Evolutionary conservation across 257 asterid genomes (phyloP).

Genomic region (Ocimum tenuiflorum): DNA sequence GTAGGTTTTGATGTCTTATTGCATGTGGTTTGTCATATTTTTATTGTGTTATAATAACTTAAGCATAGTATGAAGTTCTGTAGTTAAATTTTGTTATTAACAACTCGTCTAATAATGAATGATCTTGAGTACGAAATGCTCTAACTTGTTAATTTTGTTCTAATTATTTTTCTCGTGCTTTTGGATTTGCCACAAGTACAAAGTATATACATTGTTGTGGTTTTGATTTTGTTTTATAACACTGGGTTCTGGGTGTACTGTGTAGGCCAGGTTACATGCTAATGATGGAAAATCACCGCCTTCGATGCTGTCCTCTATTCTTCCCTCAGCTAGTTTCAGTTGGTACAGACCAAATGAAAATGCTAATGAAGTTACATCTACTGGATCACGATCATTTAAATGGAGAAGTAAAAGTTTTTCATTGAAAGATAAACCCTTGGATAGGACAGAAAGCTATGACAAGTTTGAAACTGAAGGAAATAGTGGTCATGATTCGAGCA

Average conservation of each 20-base stretch:
- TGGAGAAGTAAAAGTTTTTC: constrained; percentile 74
- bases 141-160: background rate
- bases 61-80: background rate
- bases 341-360: constrained; percentile 33
- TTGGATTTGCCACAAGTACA: background rate
- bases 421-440: constrained; percentile 58
- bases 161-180: background rate
- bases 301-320: constrained; percentile 47
- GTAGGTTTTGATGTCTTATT: background rate
- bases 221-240: constrained; percentile 3
- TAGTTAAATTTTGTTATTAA: background rate
- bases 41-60: background rate
- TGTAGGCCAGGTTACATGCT: background rate
- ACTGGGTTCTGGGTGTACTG: background rate
- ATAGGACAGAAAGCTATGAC: constrained; percentile 31
- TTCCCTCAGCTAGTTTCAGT: constrained; percentile 55
- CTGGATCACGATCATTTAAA: constrained; percentile 46
- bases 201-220: background rate
- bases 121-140: background rate
- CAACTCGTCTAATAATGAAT: background rate
- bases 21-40: background rate
- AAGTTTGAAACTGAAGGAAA: constrained; percentile 24
- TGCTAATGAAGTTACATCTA: constrained; percentile 32
- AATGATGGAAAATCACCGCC: constrained; percentile 6
- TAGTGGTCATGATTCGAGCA: constrained; percentile 15